Evolutionary conservation across 495 filamentous ascomycete genomes (phyloP).

Genomic region (Penicillium robsamsonii): DNA sequence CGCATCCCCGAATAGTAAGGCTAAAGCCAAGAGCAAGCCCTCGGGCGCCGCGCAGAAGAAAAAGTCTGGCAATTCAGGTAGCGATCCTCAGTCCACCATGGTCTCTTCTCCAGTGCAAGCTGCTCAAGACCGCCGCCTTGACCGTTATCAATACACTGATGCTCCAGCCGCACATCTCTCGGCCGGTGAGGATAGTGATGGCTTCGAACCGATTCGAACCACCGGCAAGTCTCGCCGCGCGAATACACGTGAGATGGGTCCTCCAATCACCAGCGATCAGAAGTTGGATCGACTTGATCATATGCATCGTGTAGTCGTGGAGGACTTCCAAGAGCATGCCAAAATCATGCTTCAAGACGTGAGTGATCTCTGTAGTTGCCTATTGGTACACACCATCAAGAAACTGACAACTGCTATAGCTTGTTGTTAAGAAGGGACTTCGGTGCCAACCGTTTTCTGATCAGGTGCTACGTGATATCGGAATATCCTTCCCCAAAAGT

Average conservation of each 20-base stretch:
- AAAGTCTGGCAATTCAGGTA: constrained; percentile 17
- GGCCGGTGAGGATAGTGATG: constrained; percentile 55
- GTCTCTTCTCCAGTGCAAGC: constrained; percentile 78
- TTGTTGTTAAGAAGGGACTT: constrained; percentile 61
- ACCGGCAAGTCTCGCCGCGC: constrained; percentile 38
- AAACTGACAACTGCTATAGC: constrained; percentile 30
- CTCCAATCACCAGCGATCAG: constrained; percentile 70
- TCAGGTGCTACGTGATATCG: constrained; percentile 77
- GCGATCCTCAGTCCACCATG: constrained; percentile 68
- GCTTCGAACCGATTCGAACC: constrained; percentile 59
- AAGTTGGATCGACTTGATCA: constrained; percentile 59
- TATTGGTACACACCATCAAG: background rate
- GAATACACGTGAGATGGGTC: constrained; percentile 50
- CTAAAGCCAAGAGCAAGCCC: constrained; percentile 22
- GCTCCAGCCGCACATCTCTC: constrained; percentile 39
- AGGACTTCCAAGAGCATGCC: constrained; percentile 62
- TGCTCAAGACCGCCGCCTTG: constrained; percentile 46
- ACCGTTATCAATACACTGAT: constrained; percentile 26
- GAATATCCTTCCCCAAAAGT: constrained; percentile 68
- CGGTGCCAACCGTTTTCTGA: constrained; percentile 74
- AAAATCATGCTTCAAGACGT: constrained; percentile 61
- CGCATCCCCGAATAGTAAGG: constrained; percentile 49
- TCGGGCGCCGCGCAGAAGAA: constrained; percentile 13
- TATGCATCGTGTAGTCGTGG: constrained; percentile 62
- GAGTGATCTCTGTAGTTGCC: constrained; percentile 8